Evolutionary conservation across 108 stramenopile genomes (phyloP), one percentile per base, ranked within the genome.

Genomic region (Pseudonitzschia multiseries): DNA sequence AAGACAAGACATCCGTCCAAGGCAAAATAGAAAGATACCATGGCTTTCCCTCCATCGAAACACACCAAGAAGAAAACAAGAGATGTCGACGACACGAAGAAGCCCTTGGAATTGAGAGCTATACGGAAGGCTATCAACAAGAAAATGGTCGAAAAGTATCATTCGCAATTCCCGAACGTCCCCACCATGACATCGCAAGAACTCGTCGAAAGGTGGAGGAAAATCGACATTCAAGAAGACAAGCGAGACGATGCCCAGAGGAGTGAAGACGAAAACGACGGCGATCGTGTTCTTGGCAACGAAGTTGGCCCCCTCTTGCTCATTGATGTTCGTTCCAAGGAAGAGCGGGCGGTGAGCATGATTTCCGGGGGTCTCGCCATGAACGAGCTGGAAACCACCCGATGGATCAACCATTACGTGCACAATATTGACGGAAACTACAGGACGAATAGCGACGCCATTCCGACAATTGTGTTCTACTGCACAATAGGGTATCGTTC

Each of bases 401-500:
- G 61, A n/a, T 62, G 61, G 61, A 62, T 62, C 36, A 62, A 62
- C 36, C 26, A 62, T 4, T 62, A 62, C 36, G 61, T 62, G 18
- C 61, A 62, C 29, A n/a, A 40, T 0, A 17, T 62, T 27, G 57
- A 70, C 21, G 40, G 66, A 1, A 15, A n/a, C 24, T 48, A 48
- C 46, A 63, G 20, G 18, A 10, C 40, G 28, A 1, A 20, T 0
- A 18, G 22, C 3, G 18, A 33, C 21, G 69, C 22, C 21, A 50
- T 31, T 0, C 53, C 51, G 9, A 40, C 36, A 31, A 73, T 88
- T 14, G 75, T 85, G 32, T 63, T 73, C 33, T 89, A 89, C 44
- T 89, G 88, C 60, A 86, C 88, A 17, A 76, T 89, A 17, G 88
- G 88, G 18, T 89, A 81, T 79, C 81, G 87, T 63, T 85, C 84